These are phyloP conservation scores for Blastobotrys apis DNA, from an alignment of 1,139 yeast species.

Conservation along the genomic window DNA sequence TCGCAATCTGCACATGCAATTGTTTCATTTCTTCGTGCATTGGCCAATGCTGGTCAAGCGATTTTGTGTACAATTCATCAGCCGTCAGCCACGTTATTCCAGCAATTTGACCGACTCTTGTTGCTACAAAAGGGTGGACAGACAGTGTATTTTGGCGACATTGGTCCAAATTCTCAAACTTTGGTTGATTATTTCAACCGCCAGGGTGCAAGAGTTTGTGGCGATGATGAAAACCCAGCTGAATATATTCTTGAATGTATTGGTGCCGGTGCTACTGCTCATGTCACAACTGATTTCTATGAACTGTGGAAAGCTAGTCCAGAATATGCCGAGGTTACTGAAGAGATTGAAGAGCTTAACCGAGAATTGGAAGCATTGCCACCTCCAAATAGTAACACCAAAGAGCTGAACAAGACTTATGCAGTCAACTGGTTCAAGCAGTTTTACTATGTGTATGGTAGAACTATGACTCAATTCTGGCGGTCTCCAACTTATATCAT, in stretches of 20 bases:
- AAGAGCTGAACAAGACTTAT: constrained; percentile 23
- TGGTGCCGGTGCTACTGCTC: constrained; percentile 67
- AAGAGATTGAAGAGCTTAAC: constrained; percentile 38
- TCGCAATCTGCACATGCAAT: constrained; percentile 59
- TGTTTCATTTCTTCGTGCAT: constrained; percentile 46
- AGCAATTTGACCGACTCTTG: constrained; percentile 49
- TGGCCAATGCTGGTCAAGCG: constrained; percentile 55
- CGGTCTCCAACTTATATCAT: constrained; percentile 44
- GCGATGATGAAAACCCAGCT: constrained; percentile 55
- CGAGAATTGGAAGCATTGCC: constrained; percentile 29
- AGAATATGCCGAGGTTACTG: constrained; percentile 37
- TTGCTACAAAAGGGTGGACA: constrained; percentile 53
- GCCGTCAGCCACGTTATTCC: constrained; percentile 54
- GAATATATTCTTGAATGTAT: constrained; percentile 61
- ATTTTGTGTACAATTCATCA: constrained; percentile 56
- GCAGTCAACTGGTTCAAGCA: constrained; percentile 38
- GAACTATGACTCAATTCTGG: constrained; percentile 42
- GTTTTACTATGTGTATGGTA: constrained; percentile 35
- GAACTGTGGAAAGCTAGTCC: constrained; percentile 41
- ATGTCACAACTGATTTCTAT: constrained; percentile 42
- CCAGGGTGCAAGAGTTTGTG: constrained; percentile 48
- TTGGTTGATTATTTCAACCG: constrained; percentile 54
- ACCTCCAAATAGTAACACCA: constrained; percentile 17
- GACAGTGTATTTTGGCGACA: constrained; percentile 65
- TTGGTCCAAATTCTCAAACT: constrained; percentile 50